Evolutionary conservation across 164 flowering plant species (phyloP), one percentile per base, ranked within the genome.

Genomic region (Magnolia officinalis): DNA sequence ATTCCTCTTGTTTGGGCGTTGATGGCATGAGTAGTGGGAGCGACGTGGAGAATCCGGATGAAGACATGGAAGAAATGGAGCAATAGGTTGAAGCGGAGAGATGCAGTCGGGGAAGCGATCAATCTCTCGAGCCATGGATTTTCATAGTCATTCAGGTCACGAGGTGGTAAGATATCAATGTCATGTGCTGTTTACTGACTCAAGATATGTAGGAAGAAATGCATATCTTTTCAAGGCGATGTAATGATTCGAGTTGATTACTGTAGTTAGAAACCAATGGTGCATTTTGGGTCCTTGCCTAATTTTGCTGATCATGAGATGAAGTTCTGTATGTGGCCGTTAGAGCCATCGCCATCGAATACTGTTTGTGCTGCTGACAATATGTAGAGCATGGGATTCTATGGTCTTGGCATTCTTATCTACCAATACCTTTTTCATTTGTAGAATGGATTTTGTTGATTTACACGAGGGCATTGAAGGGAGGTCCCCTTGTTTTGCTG

Each of bases 21-120:
- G 82, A 82, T 78, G 79, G 76, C 69, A 80, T 50, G 19, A 77
- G 78, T 70, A 85, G 86, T 78, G 90, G 72, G 20, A 83, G 91
- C 72, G 90, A 88, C 63, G 87, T 89, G 50, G 91, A 87, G 45
- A 77, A 89, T 82, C 87, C 88, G 52, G 31, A 51, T 9, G 81
- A 90, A 10, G 89, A 84, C 66, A 51, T 67, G 74, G 84, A 75
- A 64, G 78, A 67, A 65, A 80, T 66, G 68, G 81, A 80, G 2
- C 63, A 77, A 75, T 82, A 77, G n/a, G 49, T 51, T 8, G 24
- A 21, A 65, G 67, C 13, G 26, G 67, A 21, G 9, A 65, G n/a
- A 19, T 59, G 16, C 5, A 14, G 5, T 14, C 5, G 63, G 63
- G 14, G 16, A 59, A 59, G 63, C 24, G 37, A 21, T 65, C 24